phyloP scores from a whole-genome alignment of 352 stramenopile species.

The Pythium pectinolyticum region DNA sequence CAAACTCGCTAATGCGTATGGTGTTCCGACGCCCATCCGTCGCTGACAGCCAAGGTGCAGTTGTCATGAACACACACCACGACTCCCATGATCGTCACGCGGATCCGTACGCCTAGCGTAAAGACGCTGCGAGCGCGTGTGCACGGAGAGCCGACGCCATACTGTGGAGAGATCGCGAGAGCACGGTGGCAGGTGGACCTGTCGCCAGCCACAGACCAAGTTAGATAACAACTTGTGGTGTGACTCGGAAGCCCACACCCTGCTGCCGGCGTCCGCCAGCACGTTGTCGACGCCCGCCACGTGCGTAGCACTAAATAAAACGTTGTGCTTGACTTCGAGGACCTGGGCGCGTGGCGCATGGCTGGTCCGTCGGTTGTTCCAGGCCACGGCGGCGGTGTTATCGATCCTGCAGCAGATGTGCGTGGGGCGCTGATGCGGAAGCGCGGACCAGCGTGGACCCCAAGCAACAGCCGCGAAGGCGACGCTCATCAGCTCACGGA shows the following conservation, averaged over 20 bases:
- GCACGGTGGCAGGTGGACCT: background rate
- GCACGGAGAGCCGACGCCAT: background rate
- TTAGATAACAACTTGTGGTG: background rate
- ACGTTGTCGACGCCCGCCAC: background rate
- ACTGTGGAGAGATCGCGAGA: background rate
- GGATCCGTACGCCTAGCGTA: background rate
- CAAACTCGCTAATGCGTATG: background rate
- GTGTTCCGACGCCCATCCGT: background rate
- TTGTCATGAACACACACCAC: background rate
- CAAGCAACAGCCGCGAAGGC: background rate
- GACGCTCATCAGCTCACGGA: background rate
- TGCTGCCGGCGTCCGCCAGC: background rate
- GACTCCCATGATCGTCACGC: background rate
- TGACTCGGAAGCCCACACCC: background rate
- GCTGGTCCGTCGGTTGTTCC: background rate
- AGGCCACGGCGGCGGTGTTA: background rate
- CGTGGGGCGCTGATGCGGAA: background rate
- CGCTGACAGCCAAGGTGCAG: background rate
- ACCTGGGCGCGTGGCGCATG: background rate
- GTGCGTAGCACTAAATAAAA: background rate
- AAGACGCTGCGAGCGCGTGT: background rate
- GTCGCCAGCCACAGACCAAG: background rate
- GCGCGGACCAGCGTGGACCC: background rate
- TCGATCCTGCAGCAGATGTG: background rate
- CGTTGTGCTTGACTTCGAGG: background rate